Evolutionary conservation across 176 grass and related monocot species (phyloP).

Genomic region (Juncus effusus): DNA sequence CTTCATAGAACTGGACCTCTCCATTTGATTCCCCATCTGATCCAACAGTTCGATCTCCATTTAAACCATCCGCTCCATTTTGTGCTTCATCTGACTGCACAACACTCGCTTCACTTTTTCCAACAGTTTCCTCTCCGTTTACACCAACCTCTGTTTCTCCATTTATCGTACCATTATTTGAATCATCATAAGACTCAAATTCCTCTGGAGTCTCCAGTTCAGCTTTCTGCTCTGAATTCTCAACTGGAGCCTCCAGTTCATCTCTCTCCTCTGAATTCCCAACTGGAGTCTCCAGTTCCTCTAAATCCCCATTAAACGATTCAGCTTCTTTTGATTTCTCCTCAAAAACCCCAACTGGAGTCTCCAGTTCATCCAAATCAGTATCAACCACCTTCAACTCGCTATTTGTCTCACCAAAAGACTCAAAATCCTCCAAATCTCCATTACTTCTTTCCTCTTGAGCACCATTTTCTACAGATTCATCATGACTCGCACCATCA

Average conservation of each 20-base stretch:
- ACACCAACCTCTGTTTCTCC: constrained; percentile 8
- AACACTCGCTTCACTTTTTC: background rate
- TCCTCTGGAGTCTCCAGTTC: too few species aligned
- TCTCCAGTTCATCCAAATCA: constrained; percentile 9
- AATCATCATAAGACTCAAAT: too few species aligned
- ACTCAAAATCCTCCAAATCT: constrained; percentile 15
- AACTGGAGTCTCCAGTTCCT: background rate
- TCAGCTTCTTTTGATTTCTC: background rate
- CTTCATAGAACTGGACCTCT: constrained; percentile 12
- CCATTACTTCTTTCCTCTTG: constrained; percentile 7
- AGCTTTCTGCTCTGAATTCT: background rate
- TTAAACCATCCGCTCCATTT: constrained; percentile 3
- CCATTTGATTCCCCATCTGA: constrained; percentile 7
- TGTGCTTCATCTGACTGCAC: background rate
- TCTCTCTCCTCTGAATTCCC: constrained; percentile 1
- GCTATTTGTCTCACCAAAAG: constrained; percentile 21
- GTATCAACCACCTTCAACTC: constrained; percentile 1
- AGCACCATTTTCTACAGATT: background rate
- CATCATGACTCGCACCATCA: constrained; percentile 10
- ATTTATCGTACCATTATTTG: background rate
- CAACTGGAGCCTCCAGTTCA: background rate
- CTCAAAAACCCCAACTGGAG: background rate
- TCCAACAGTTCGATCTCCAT: background rate
- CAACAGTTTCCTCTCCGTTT: background rate
- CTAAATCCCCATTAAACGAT: too few species aligned